Conservation (phyloP, 106 monocot genomes). For the Acanthochlamys bracteata region DNA sequence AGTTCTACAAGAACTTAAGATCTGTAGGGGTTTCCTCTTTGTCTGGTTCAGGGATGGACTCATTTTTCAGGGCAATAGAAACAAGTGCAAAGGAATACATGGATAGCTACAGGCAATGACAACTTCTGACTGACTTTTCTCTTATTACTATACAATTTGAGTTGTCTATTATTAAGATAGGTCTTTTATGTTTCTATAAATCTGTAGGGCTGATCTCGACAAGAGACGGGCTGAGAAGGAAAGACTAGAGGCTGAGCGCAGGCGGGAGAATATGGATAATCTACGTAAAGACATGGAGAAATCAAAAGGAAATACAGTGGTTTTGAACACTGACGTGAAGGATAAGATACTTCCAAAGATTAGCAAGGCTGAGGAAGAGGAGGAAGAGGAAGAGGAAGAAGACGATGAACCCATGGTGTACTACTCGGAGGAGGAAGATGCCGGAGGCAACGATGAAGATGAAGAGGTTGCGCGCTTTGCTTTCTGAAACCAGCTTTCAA, state of each 20-base stretch:
- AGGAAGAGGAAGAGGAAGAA: slow-evolving; percentile 56
- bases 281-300: slow-evolving; percentile 75
- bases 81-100: slow-evolving; percentile 81
- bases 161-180: too few relatives aligned
- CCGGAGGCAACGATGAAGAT: slow-evolving; percentile 71
- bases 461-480: slow-evolving; percentile 76
- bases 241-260: slow-evolving; percentile 53
- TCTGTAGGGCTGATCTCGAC: slow-evolving; percentile 92
- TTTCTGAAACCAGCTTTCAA: too few relatives aligned
- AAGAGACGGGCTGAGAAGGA: slow-evolving; percentile 86
- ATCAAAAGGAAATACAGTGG: slow-evolving; percentile 75
- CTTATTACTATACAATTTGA: too few relatives aligned
- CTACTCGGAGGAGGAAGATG: slow-evolving; percentile 60
- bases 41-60: slow-evolving; percentile 70
- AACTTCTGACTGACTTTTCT: not conserved
- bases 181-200: too few relatives aligned
- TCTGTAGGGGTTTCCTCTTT: slow-evolving; percentile 92
- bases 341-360: slow-evolving; percentile 32
- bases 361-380: slow-evolving; percentile 46
- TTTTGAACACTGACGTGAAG: slow-evolving; percentile 84
- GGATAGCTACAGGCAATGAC: slow-evolving; percentile 73
- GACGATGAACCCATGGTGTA: slow-evolving; percentile 20
- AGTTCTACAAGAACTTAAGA: slow-evolving; percentile 86
- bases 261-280: slow-evolving; percentile 70
- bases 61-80: slow-evolving; percentile 75